phyloP scores from a whole-genome alignment of 1,284 basidiomycete genomes.

The Rhizoctonia solani region DNA sequence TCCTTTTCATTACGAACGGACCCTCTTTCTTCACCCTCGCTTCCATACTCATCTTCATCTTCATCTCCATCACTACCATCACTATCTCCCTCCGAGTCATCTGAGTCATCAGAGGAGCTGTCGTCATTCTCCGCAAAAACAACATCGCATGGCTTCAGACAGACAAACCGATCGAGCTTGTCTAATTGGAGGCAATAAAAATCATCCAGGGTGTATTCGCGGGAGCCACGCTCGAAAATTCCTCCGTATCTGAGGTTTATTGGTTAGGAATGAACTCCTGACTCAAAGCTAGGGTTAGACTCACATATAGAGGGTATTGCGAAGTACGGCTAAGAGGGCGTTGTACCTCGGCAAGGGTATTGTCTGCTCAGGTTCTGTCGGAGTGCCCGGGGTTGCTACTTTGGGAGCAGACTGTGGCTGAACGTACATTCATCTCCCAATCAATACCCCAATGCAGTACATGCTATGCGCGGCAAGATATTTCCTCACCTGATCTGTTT shows the following conservation, averaged over 20 bases:
- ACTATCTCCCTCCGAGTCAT: constrained; percentile 45
- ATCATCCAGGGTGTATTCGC: constrained; percentile 86
- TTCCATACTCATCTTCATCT: constrained; percentile 43
- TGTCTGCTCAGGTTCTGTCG: constrained; percentile 72
- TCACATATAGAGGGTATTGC: constrained; percentile 85
- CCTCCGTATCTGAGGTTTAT: constrained; percentile 71
- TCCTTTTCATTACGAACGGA: background rate
- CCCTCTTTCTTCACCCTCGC: constrained; percentile 40
- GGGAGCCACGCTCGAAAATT: constrained; percentile 77
- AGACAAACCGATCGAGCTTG: constrained; percentile 76
- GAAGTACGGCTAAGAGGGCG: constrained; percentile 84
- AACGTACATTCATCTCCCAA: too few species aligned
- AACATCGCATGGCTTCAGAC: constrained; percentile 62
- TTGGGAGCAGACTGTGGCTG: constrained; percentile 31
- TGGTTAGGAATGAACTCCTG: background rate
- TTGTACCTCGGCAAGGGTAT: constrained; percentile 85
- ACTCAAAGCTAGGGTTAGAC: constrained; percentile 42
- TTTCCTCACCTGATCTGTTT: background rate
- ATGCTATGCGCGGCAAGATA: background rate
- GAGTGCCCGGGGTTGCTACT: constrained; percentile 49
- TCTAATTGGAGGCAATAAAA: constrained; percentile 78
- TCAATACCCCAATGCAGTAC: too few species aligned
- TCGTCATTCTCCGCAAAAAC: constrained; percentile 45
- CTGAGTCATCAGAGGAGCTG: constrained; percentile 42
- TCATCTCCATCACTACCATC: constrained; percentile 44